Evolutionary conservation across 176 grass and related monocot genomes (phyloP), one percentile per base, ranked within the genome.

Genomic region (Raddia guianensis): DNA sequence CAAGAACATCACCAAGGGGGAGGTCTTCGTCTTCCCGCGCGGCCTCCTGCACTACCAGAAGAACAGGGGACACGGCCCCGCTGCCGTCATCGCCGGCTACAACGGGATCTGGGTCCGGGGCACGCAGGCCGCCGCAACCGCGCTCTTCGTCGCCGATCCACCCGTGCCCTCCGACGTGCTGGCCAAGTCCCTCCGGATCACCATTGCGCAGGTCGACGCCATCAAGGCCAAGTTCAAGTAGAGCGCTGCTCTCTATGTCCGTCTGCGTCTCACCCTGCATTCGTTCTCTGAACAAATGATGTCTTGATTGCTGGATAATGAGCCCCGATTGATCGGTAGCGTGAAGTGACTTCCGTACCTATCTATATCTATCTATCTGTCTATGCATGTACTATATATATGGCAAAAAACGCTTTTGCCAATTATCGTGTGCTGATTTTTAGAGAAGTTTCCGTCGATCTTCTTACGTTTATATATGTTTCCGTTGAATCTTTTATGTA

Each of bases 31-130:
- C 20, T 97, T 97, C 83, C 94, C 91, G 0, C 78, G 84, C 0
- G 86, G 94, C 1, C 88, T 97, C 27, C 84, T 91, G 7, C 94
- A 93, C 73, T 93, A 91, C 83, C 88, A 97, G 88, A 90, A 91
- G 91, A 97, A 97, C 45, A 72, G 70, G 5, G 94, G 86, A 0
- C 0, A 83, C 8, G 16, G 37, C 12, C 60, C 91, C 0, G 91
- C 94, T 68, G 72, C 86, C 0, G 91, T 92, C 72, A 40, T 97
- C 15, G 77, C 91, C 11, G 94, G 20, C 12, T 97, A 93, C 88
- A 93, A 93, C 69, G 91, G 91, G 27, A 27, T 27, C 88, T 91
- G 93, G 84, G 67, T 93, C 19, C 91, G 86, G 49, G 94, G 94
- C 50, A 97, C 91, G 4, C 86, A 89, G 9, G 60, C 44, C 63